Evolutionary conservation across 768 basidiomycete genomes (phyloP), one percentile per base, ranked within the genome.

Genomic region (Megacollybia marginata): DNA sequence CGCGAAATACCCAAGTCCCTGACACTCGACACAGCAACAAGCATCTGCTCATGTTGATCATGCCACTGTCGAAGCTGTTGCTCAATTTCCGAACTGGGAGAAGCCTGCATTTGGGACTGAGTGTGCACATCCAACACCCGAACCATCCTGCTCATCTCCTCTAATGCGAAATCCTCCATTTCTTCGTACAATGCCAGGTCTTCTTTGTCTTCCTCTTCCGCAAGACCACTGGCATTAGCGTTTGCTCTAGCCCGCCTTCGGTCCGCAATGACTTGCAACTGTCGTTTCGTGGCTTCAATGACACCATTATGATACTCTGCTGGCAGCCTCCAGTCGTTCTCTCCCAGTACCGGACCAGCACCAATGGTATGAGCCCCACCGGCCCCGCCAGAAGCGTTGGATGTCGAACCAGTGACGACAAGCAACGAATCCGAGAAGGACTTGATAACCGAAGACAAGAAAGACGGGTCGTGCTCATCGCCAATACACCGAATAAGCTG

Each of bases 111-210:
- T 73, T 20, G 64, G 54, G 23, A 28, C 23, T 28, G 23, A 28
- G 23, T 28, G 6, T 28, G 23, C 6, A 6, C 23, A 55, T 88
- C 83, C 49, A 90, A 67, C 52, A 69, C 54, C 40, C 57, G 53
- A 48, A 88, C 58, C 65, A 85, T 70, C 71, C 79, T 83, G 42
- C 67, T 74, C 81, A 90, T 88, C 61, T 89, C 88, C 61, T 89
- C 87, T 55, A 89, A 61, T 55, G 81, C 84, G 58, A 85, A 88
- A 49, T 87, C 87, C 62, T 89, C 88, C 67, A 89, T 82, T 70
- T 92, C 88, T 63, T 91, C 86, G 35, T 87, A 59, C 48, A 89
- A 61, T 61, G 76, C 77, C 55, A 87, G 65, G 54, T 90, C 87
- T 53, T 89, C 85, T 50, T 69, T 68, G 46, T 88, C 85, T 48